Base-by-base conservation (phyloP, 768 basidiomycete species). In the Collybia sp. region DNA sequence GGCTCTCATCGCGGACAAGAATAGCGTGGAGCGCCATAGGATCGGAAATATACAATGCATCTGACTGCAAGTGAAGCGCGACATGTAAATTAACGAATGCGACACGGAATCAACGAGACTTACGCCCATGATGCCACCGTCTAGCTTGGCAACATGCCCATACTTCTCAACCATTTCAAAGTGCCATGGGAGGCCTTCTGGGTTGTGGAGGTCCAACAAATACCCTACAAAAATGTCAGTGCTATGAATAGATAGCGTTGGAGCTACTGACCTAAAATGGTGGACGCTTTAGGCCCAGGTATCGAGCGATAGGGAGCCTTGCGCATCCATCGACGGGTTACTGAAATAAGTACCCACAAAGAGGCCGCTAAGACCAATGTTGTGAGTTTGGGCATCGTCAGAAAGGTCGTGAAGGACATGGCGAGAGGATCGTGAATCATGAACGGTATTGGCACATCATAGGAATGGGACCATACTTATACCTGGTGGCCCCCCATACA, bases 31-130 rank as follows among this genome's bases (percentile, higher is more conserved):
- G 49, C 0, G 60, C 60, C 12, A 51, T 44, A 1, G 60, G 60
- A 43, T 61, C 60, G 2, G 58, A 55, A 17, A 61, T 49, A 25
- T 61, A 61, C 16, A 61, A 38, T 5, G 56, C 60, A 39, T 61
- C 58, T 19, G 50, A 17, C 58, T 59, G 16, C 13, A 30, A 15
- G 6, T 35, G 46, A 34, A 46, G 10, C 10, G 33, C 10, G 15
- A 10, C 13, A 37, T n/a, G 10, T 3, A 13, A 37, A 3, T 37
- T 6, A 37, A 6, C 35, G 35, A 37, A 37, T 18, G 17, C 13
- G 3, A 10, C n/a, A 37, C 10, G 35, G 17, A 18, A 18, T 18
- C 17, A 37, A 37, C 35, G 4, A 37, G 10, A 37, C 54, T 30
- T 41, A 59, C 58, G 17, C 49, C 54, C 0, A 54, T 37, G n/a